These are phyloP conservation scores for Scutellaria minor DNA, from an alignment of 257 asterid genomes.

Conservation along the genomic window DNA sequence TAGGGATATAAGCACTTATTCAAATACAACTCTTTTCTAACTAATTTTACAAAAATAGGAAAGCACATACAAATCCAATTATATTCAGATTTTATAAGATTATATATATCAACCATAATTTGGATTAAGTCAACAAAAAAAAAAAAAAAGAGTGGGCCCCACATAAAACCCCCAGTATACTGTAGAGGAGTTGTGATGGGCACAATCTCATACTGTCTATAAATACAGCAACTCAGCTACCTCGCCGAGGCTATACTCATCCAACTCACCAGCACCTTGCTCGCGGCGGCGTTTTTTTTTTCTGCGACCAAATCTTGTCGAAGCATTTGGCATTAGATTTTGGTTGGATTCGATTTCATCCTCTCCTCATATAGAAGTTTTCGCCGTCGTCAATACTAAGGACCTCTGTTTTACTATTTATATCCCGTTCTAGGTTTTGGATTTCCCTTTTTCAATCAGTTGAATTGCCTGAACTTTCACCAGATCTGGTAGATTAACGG, in stretches of 20 bases:
- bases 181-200: slow-evolving; percentile 31
- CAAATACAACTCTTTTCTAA: too few relatives aligned
- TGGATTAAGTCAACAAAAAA: background rate
- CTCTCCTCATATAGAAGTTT: slow-evolving; percentile 17
- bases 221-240: slow-evolving; percentile 46
- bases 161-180: slow-evolving; percentile 21
- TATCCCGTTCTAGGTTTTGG: background rate
- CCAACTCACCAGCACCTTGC: slow-evolving; percentile 35
- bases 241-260: slow-evolving; percentile 36
- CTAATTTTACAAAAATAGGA: too few relatives aligned
- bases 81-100: too few relatives aligned
- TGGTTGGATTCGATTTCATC: background rate
- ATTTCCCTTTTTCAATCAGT: slow-evolving; percentile 14
- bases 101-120: too few relatives aligned
- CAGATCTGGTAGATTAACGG: slow-evolving; percentile 40
- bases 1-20: too few relatives aligned
- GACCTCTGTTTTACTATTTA: slow-evolving; percentile 9
- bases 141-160: slow-evolving; percentile 36
- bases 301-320: slow-evolving; percentile 24
- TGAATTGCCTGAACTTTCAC: slow-evolving; percentile 2
- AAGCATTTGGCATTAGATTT: background rate
- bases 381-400: slow-evolving; percentile 41
- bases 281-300: slow-evolving; percentile 45
- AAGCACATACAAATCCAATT: too few relatives aligned
- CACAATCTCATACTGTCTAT: slow-evolving; percentile 46